Percentiles rank a stretch among this genome's conserved stretches.
Conservation (phyloP, 2,329 filamentous ascomycete species). For the Botrytis medusae region DNA sequence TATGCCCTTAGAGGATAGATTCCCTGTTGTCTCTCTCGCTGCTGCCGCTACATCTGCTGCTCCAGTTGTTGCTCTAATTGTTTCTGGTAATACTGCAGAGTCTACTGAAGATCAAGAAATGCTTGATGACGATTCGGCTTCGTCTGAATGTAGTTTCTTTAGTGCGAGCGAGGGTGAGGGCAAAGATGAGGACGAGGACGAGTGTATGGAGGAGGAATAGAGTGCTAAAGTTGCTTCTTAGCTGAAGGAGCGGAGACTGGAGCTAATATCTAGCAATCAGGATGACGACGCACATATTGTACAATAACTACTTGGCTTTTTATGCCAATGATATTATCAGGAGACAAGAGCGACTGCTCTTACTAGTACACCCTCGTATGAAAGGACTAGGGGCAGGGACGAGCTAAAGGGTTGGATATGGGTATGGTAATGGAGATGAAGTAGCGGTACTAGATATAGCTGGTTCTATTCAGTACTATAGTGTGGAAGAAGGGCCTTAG, state of each 20-base stretch:
- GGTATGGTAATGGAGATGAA: background rate
- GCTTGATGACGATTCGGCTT: background rate
- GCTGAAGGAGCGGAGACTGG: background rate
- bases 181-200: background rate
- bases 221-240: background rate
- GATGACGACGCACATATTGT: background rate
- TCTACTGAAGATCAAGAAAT: background rate
- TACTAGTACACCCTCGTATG: background rate
- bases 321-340: background rate
- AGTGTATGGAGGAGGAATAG: background rate
- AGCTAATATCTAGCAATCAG: background rate
- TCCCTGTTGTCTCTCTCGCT: background rate
- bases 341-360: background rate
- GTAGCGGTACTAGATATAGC: background rate
- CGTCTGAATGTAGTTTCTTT: accelerated
- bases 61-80: too few species aligned
- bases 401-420: background rate
- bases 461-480: background rate
- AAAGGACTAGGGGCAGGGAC: background rate
- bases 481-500: background rate
- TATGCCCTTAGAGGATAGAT: background rate
- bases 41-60: too few species aligned
- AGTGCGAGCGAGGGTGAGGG: background rate
- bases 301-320: background rate
- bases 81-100: background rate